Percentiles rank a stretch among this genome's conserved stretches.
These are phyloP conservation scores for Fraxinus pennsylvanica DNA, from an alignment of 257 asterid genomes.

Conservation along the genomic window DNA sequence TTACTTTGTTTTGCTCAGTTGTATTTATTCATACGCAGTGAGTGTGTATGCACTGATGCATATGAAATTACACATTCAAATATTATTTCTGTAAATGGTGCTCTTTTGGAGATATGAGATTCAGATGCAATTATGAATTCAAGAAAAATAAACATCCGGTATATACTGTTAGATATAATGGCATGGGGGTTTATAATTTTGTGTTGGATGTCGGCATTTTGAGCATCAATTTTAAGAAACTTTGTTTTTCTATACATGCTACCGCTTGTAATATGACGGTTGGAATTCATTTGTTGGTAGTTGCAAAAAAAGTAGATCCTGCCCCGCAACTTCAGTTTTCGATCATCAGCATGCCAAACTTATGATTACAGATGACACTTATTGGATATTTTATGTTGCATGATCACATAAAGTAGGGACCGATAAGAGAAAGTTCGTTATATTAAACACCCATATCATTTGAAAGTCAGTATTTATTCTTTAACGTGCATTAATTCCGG, in stretches of 20 bases:
- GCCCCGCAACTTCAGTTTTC: background rate
- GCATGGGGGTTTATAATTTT: background rate
- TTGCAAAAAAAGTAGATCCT: background rate
- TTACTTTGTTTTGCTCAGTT: background rate
- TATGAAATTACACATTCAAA: background rate
- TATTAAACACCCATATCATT: background rate
- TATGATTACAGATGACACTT: background rate
- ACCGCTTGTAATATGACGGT: background rate
- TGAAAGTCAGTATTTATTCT: background rate
- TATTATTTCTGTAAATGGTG: background rate
- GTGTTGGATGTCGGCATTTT: background rate
- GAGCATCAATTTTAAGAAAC: background rate
- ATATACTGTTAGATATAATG: background rate
- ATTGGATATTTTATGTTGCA: background rate
- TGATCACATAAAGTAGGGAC: background rate
- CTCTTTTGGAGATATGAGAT: background rate
- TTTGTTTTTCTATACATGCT: background rate
- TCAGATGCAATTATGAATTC: background rate
- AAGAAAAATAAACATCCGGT: background rate
- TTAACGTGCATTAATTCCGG: background rate
- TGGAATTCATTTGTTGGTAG: background rate
- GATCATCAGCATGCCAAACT: background rate
- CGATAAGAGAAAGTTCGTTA: background rate
- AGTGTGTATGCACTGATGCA: background rate
- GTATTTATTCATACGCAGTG: background rate